Conservation (phyloP, 805 yeast genomes). For the Jamesozyma hellenica region DNA sequence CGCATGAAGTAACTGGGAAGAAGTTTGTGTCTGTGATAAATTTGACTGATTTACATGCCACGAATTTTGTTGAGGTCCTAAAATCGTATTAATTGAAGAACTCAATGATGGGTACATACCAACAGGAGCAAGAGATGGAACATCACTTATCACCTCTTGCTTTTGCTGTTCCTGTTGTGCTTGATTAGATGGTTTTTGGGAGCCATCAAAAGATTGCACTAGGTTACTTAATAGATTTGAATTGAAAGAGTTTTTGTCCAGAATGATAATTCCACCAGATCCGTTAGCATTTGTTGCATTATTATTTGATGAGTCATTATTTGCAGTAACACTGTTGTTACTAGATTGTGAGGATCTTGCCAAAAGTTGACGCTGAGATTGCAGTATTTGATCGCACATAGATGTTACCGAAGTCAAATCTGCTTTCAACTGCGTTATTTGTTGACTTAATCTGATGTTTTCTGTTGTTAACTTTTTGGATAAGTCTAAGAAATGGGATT, state of each 20-base stretch:
- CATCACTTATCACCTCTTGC: background rate
- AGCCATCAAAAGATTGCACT: slow-evolving; percentile 12
- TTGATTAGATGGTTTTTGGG: background rate
- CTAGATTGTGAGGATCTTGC: slow-evolving; percentile 4
- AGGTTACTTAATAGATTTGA: slow-evolving; percentile 13
- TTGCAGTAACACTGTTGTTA: background rate
- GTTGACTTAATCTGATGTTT: slow-evolving; percentile 24
- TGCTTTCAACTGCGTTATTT: slow-evolving; percentile 20
- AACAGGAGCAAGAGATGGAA: background rate
- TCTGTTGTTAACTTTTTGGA: slow-evolving; percentile 25
- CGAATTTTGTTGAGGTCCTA: background rate
- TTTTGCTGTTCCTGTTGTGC: background rate
- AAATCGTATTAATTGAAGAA: background rate
- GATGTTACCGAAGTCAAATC: slow-evolving; percentile 20
- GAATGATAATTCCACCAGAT: slow-evolving; percentile 11
- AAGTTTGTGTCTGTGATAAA: background rate
- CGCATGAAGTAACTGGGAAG: background rate
- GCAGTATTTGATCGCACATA: slow-evolving; percentile 22
- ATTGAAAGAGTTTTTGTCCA: slow-evolving; percentile 20
- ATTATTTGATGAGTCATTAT: background rate
- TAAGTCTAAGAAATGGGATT: slow-evolving; percentile 17
- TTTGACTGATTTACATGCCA: background rate
- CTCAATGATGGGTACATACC: background rate
- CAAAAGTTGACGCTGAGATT: slow-evolving; percentile 16
- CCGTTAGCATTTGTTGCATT: background rate